Evolutionary conservation across 768 basidiomycete genomes (phyloP), one percentile per base, ranked within the genome.

Genomic region (Panellus pusillus): DNA sequence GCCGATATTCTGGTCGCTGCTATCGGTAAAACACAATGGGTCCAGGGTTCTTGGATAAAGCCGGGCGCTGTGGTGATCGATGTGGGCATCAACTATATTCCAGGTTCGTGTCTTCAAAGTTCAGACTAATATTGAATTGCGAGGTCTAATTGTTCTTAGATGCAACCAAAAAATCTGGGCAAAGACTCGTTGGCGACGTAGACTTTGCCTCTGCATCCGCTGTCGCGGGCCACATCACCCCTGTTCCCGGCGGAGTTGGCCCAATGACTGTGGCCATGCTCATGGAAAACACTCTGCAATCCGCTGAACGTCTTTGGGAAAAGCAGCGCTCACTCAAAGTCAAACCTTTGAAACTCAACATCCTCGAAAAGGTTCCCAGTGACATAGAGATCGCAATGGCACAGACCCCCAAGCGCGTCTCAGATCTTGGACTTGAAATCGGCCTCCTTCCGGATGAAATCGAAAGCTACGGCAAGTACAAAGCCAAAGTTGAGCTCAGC

Each of bases 201-300:
- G 86, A 97, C 57, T 98, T 83, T 65, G 77, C 78, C 8, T 78
- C 87, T 6, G 95, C 92, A n/a, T 72, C 81, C 20, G 65, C 74
- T 41, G 83, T 88, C 54, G 96, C 97, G 1, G 90, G 91, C 2
- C 74, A 88, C 71, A 97, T 99, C 64, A 99, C 97, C 0, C 97
- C 97, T 18, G 97, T 99, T 20, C 97, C 97, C 0, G 97, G 97
- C 70, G 97, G 97, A 52, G 97, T 99, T 47, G 97, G 97, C 12
- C 97, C 97, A n/a, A 97, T 98, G 95, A 99, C 97, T 13, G 97
- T 99, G 53, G 97, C 97, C 18, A 80, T 98, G 76, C 84, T 99
- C 58, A 98, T 99, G 95, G 81, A 86, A 65, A 99, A 98, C 72
- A 96, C 95, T 1, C 74, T 93, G 61, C 75, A 79, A 58, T 88